phyloP scores from a whole-genome alignment of 345 rosid genomes.

The Syzygium grande region DNA sequence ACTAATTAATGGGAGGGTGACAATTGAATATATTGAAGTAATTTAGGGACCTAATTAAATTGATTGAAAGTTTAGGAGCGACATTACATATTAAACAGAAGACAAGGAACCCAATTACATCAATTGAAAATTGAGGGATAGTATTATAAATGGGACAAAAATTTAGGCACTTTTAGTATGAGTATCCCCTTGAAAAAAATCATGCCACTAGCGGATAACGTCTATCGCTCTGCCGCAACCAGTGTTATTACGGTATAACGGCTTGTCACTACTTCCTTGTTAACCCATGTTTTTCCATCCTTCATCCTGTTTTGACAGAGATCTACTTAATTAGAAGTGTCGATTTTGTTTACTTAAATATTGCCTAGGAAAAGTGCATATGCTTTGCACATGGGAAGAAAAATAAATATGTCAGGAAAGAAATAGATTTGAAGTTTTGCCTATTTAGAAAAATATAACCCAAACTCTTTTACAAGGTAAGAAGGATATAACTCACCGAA shows the following conservation, averaged over 20 bases:
- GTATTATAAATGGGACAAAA: not conserved
- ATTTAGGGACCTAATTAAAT: not conserved
- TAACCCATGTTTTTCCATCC: not conserved
- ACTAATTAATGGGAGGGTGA: not conserved
- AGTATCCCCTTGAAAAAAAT: not conserved
- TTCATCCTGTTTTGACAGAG: not conserved
- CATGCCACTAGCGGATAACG: not conserved
- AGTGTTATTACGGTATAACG: not conserved
- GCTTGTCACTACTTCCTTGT: not conserved
- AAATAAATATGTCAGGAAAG: not conserved
- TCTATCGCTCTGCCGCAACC: not conserved
- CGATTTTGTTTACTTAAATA: not conserved
- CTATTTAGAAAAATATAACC: not conserved
- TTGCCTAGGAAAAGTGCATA: not conserved
- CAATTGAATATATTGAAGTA: not conserved
- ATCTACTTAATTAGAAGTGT: not conserved
- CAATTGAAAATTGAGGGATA: not conserved
- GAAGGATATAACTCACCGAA: not conserved
- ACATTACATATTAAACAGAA: no score
- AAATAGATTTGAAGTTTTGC: not conserved
- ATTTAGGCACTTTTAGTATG: not conserved
- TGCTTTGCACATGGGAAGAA: not conserved
- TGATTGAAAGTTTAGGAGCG: no score
- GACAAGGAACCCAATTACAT: rapidly evolving
- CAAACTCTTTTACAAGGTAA: not conserved